phyloP scores from a whole-genome alignment of 1,139 yeast genomes.

The Ogataea hybrid region DNA sequence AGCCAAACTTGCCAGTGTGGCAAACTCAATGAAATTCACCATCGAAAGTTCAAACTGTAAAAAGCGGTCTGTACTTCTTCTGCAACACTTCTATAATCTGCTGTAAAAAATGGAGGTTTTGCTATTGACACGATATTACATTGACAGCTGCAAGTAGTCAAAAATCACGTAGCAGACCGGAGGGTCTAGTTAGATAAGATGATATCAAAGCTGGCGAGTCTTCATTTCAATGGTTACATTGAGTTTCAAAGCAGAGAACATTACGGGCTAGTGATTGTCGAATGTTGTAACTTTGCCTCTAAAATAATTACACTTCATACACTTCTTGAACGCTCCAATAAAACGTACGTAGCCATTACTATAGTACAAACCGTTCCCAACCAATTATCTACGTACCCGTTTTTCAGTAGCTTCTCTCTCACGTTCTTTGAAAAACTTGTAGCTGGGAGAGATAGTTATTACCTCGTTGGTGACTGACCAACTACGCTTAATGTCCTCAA shows the following conservation, averaged over 20 bases:
- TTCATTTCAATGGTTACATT: too few relatives aligned
- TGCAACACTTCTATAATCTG: conserved; percentile 7
- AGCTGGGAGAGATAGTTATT: conserved; percentile 15
- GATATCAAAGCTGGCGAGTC: too few relatives aligned
- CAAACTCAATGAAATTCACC: conserved; percentile 4
- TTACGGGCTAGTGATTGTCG: too few relatives aligned
- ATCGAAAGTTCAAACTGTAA: background rate
- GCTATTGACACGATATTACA: background rate
- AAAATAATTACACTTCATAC: too few relatives aligned
- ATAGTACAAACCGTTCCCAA: too few relatives aligned
- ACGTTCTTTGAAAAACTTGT: conserved; percentile 15
- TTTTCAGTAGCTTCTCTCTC: conserved; percentile 1
- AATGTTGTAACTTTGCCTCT: too few relatives aligned
- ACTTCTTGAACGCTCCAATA: too few relatives aligned
- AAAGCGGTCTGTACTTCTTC: conserved; percentile 1
- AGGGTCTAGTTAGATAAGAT: too few relatives aligned
- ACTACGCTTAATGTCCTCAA: conserved; percentile 9
- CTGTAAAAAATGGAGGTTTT: conserved; percentile 6
- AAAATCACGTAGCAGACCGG: background rate
- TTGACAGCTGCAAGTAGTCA: background rate
- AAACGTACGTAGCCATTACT: too few relatives aligned
- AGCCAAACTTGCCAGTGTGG: background rate
- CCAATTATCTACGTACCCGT: too few relatives aligned
- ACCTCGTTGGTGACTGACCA: conserved; percentile 22
- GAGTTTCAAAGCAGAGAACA: too few relatives aligned